A percentile compares a stretch with the other conserved stretches of the same genome.
Evolutionary conservation across 1,284 basidiomycete species (phyloP).

Genomic region (Leccinum fallax): DNA sequence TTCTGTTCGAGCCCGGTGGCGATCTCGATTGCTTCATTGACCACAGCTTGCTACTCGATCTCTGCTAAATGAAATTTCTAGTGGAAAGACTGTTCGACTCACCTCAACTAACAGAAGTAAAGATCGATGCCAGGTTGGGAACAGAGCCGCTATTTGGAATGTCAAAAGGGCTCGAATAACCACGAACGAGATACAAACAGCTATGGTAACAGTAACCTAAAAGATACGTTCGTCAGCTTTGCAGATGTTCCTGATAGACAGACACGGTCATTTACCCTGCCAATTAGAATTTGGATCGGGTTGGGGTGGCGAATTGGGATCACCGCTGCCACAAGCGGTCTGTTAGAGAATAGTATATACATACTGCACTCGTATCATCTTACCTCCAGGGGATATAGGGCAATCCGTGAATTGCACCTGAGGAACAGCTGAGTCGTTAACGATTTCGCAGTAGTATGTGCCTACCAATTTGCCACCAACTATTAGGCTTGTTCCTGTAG

Average conservation of each 20-base stretch:
- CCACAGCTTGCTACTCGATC: slow-evolving; percentile 19
- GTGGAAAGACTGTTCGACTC: not conserved
- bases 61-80: not conserved
- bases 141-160: slow-evolving; percentile 14
- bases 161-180: not conserved
- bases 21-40: slow-evolving; percentile 15
- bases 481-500: slow-evolving; percentile 18
- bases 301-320: slow-evolving; percentile 12
- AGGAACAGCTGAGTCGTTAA: not conserved
- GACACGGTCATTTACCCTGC: slow-evolving; percentile 2
- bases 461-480: slow-evolving; percentile 24
- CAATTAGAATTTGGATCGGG: slow-evolving; percentile 5
- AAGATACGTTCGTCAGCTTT: slow-evolving; percentile 4
- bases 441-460: not conserved
- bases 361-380: not conserved
- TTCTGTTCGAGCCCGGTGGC: slow-evolving; percentile 10
- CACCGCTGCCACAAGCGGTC: slow-evolving; percentile 11
- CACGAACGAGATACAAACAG: not conserved
- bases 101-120: slow-evolving; percentile 16
- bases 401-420: slow-evolving; percentile 19
- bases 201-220: slow-evolving; percentile 23
- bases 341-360: not conserved
- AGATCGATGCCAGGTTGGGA: slow-evolving; percentile 24
- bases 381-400: slow-evolving; percentile 18
- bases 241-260: not conserved